Base-by-base conservation (phyloP, 352 stramenopile genomes). In the Thalassiosira mediterranea region DNA sequence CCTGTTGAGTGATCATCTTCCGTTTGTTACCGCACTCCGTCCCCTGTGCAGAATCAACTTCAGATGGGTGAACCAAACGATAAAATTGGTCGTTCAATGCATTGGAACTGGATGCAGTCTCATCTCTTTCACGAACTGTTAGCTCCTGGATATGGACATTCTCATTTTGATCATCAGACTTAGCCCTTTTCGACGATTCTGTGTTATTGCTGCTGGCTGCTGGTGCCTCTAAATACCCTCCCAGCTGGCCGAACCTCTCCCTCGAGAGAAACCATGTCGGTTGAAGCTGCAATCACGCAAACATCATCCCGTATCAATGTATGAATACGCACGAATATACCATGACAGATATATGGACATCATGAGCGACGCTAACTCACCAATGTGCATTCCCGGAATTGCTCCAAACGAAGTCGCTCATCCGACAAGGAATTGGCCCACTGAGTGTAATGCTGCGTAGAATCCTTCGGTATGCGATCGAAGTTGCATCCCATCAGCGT, bases 351-450 rank as follows among this genome's bases (percentile, higher is more conserved):
- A n/a, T n/a, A n/a, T n/a, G n/a, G n/a, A n/a, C n/a, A n/a, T n/a
- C n/a, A n/a, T n/a, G n/a, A n/a, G n/a, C n/a, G n/a, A n/a, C n/a
- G n/a, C n/a, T n/a, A n/a, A n/a, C n/a, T n/a, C 38, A 93, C 57
- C 15, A 93, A 60, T 52, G 87, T 91, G 10, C 90, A 74, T 68
- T 93, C 87, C 29, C 87, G 65, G 80, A 85, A 93, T 28, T 74
- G 51, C 65, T 93, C 85, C 34, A 91, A 44, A 56, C 79, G 74
- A 11, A 93, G 42, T 38, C 85, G 60, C 52, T 91, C 78, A 57
- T 90, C 77, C 0, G 72, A 56, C n/a, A 93, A 66, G 31, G 57
- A 52, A 75, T 93, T 93, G 1, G 87, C 87, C 87, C 87, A 93
- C 49, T 75, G 52, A 15, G 75, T 58, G 62, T 93, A 93, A 76